These are phyloP conservation scores for Colletotrichum musicola DNA, from an alignment of 2,329 filamentous ascomycete species.

Conservation along the genomic window DNA sequence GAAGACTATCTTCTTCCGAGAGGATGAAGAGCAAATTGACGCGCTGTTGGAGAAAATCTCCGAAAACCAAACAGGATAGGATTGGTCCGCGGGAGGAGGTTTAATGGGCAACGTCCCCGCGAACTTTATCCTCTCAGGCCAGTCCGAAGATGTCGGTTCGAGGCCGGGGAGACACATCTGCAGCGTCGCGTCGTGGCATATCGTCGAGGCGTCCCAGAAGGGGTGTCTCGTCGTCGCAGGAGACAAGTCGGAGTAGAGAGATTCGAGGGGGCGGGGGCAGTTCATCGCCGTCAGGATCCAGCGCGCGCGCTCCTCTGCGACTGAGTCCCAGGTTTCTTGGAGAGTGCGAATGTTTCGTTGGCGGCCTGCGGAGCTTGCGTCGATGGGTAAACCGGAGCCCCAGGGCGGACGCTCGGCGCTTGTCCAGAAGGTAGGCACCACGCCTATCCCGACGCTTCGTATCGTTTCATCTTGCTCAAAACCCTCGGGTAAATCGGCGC, in stretches of 20 bases:
- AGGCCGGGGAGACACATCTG: constrained; percentile 50
- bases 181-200: constrained; percentile 49
- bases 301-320: constrained; percentile 12
- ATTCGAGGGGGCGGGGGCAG: neutral
- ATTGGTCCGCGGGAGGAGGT: constrained; percentile 45
- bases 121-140: constrained; percentile 56
- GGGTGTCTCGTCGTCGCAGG: neutral
- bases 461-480: constrained; percentile 2
- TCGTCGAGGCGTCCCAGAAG: constrained; percentile 25
- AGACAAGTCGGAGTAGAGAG: neutral
- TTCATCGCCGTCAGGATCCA: constrained; percentile 20
- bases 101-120: constrained; percentile 55
- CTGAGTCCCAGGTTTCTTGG: neutral
- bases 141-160: constrained; percentile 52
- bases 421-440: constrained; percentile 23
- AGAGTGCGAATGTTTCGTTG: neutral
- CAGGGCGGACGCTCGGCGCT: constrained; percentile 19
- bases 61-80: constrained; percentile 59
- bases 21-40: neutral
- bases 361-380: neutral
- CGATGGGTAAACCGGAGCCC: constrained; percentile 19
- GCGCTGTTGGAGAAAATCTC: constrained; percentile 49
- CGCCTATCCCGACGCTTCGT: constrained; percentile 12
- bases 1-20: constrained; percentile 55
- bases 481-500: constrained; percentile 3